Evolutionary conservation across 768 basidiomycete species (phyloP), one percentile per base, ranked within the genome.

Genomic region (Cyclocybe cylindracea): DNA sequence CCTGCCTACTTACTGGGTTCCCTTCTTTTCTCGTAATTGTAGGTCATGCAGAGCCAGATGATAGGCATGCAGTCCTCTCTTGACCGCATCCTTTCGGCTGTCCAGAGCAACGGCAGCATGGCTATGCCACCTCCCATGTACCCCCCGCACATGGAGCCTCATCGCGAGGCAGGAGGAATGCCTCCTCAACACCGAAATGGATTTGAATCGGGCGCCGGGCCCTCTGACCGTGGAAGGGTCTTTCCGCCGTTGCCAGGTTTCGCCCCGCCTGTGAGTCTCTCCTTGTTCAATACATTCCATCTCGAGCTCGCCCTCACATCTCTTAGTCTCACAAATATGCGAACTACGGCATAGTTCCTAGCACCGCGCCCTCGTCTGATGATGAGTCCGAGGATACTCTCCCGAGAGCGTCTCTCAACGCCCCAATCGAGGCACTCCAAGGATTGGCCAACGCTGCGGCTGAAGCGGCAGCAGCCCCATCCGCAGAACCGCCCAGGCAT

Each of bases 11-110:
- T 33, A 9, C 40, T 36, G 35, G 45, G 46, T 35, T 40, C 19
- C 6, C 11, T 50, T 44, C 18, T 44, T 53, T 55, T 54, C 51
- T 45, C 39, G 16, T 38, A 18, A 19, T 44, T 44, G 14, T 55
- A 91, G 90, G 87, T 91, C 59, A 89, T 94, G 83, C 90, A 94
- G 67, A 91, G 89, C 70, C 91, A 93, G 66, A 92, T 94, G 89
- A 93, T 94, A 60, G 91, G 91, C 61, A 90, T 94, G 87, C 92
- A 94, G 70, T 88, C 90, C 5, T 88, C 91, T 19, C 68, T 94
- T 56, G 91, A 94, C 70, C 82, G 91, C 46, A 94, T 94, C 64
- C 71, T 94, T 48, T 73, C 79, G 40, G 85, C 82, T 2, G 75
- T 93, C 51, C 87, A 78, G 51, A 66, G 65, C 48, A 65, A 54